Percentiles rank a stretch among this genome's conserved stretches.
These are phyloP conservation scores for Erodium trifolium DNA, from an alignment of 441 rosid species.

Conservation along the genomic window DNA sequence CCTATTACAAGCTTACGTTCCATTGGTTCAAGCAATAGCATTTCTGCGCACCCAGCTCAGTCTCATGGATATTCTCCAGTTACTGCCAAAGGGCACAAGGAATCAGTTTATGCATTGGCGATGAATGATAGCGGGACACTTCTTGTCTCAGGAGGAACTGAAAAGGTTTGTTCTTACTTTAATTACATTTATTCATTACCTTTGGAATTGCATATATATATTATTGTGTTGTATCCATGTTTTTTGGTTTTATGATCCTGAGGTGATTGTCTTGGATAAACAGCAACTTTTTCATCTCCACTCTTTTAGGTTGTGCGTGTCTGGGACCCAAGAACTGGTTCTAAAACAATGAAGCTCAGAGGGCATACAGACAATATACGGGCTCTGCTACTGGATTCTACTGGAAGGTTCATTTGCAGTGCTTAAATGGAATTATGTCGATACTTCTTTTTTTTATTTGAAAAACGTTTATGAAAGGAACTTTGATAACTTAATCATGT, in stretches of 20 bases:
- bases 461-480: not conserved
- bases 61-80: slow-evolving; percentile 68
- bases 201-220: not conserved
- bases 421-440: slow-evolving; percentile 9
- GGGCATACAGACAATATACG: slow-evolving; percentile 97
- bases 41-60: slow-evolving; percentile 54
- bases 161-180: slow-evolving; percentile 50
- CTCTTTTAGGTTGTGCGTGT: slow-evolving; percentile 79
- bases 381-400: slow-evolving; percentile 83
- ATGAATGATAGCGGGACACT: slow-evolving; percentile 80
- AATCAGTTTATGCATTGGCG: slow-evolving; percentile 96
- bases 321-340: slow-evolving; percentile 98
- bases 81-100: slow-evolving; percentile 93
- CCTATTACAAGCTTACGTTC: slow-evolving; percentile 67
- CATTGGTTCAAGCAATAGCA: slow-evolving; percentile 77
- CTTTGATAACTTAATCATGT: not conserved
- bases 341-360: slow-evolving; percentile 89
- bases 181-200: not conserved
- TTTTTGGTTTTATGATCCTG: not conserved
- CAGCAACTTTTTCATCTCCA: not conserved
- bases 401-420: slow-evolving; percentile 62
- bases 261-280: not conserved
- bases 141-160: slow-evolving; percentile 99
- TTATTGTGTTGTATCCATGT: not conserved
- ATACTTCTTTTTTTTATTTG: not conserved